Evolutionary conservation across 2,329 filamentous ascomycete species (phyloP), one percentile per base, ranked within the genome.

Genomic region (Didymella pinodella): DNA sequence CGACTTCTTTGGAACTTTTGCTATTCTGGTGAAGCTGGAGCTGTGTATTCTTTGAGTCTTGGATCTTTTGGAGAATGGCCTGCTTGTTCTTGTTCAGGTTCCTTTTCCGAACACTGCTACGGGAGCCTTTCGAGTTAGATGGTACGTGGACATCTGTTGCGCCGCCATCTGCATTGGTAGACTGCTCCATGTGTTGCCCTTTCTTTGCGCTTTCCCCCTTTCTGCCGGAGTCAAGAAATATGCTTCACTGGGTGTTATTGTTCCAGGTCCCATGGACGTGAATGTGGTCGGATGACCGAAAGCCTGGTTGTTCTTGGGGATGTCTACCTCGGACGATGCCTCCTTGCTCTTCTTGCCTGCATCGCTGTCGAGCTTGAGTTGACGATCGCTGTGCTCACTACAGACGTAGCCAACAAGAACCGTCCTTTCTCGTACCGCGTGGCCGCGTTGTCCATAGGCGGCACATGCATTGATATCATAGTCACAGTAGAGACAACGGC

Each of bases 371-470:
- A 34, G 16, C 32, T n/a, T 6, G 32, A 6, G 32, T 6, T n/a
- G 68, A 46, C 70, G 65, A 60, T 62, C 72, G 52, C 70, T 75
- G 74, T 92, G 90, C 26, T 75, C 76, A 45, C 80, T 77, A 79
- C 93, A 97, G 50, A 89, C 85, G 73, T 95, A 95, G 50, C 93
- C 93, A 22, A 97, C 92, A 22, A 91, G 82, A 51, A 97, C 90
- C 7, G 86, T 90, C 74, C 90, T 89, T 71, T 91, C 88, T 65
- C 91, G 86, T 57, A 93, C 81, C 46, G 70, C 69, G 72, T 97
- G 93, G 45, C 89, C 89, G 48, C 86, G 85, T 59, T 90, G 87
- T 61, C 90, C 90, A 74, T 92, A 92, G 32, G 86, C 83, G 47
- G 87, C 82, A 75, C 93, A 97, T 60, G 90, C 90, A 73, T 97